phyloP scores from a whole-genome alignment of 169 alveolate species.

The Plasmodium chabaudi region DNA sequence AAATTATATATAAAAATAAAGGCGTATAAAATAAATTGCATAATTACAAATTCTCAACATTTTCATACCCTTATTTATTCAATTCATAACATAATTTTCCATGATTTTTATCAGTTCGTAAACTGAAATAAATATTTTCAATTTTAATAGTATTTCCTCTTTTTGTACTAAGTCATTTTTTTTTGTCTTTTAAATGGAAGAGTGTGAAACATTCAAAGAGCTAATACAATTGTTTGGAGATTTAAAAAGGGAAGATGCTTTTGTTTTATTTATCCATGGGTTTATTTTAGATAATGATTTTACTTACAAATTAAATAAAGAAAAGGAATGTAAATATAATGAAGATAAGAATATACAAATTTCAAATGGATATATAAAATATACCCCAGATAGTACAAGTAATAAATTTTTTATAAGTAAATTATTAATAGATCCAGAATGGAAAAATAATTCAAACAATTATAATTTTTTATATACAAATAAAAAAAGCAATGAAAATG shows the following conservation, averaged over 20 bases:
- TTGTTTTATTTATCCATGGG: conserved; percentile 53
- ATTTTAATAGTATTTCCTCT: too few species aligned
- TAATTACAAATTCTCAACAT: too few species aligned
- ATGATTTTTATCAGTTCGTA: too few species aligned
- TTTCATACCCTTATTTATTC: too few species aligned
- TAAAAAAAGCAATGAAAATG: conserved; percentile 8
- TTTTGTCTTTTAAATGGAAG: conserved; percentile 15
- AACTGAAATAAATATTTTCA: too few species aligned
- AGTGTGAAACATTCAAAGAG: conserved; percentile 34
- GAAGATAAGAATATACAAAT: conserved; percentile 33
- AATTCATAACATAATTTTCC: too few species aligned
- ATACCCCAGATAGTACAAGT: conserved; percentile 13
- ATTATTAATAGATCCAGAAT: conserved; percentile 69
- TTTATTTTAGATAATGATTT: conserved; percentile 38
- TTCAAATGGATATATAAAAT: conserved; percentile 43
- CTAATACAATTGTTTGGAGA: conserved; percentile 21
- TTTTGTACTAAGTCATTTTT: too few species aligned
- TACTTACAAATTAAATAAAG: conserved; percentile 29
- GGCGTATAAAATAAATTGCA: too few species aligned
- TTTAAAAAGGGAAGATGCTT: conserved; percentile 48
- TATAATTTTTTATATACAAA: conserved; percentile 40
- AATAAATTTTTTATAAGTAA: conserved; percentile 26
- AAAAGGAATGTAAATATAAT: background rate
- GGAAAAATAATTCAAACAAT: conserved; percentile 54
- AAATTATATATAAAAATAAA: too few species aligned